These are phyloP conservation scores for Blastobotrys petasosporus DNA, from an alignment of 1,139 yeast species.

Conservation along the genomic window DNA sequence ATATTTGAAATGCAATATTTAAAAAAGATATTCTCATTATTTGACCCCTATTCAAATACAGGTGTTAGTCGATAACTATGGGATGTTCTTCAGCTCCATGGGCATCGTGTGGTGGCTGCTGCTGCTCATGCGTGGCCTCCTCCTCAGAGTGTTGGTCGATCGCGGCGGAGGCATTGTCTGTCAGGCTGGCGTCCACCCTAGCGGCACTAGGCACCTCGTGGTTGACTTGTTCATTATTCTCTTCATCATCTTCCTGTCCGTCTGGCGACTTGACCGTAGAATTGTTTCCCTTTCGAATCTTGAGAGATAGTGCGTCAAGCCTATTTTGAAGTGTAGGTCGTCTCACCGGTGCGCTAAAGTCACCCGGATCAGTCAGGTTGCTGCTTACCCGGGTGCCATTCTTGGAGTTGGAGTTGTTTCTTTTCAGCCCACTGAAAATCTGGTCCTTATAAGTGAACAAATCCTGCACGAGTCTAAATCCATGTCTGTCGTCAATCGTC, in stretches of 20 bases:
- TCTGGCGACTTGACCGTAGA: background rate
- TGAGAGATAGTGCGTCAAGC: conserved; percentile 24
- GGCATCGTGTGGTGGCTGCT: background rate
- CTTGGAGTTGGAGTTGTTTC: conserved; percentile 22
- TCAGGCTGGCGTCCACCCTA: no score
- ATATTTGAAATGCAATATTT: background rate
- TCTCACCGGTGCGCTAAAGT: conserved; percentile 13
- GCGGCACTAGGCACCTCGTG: background rate
- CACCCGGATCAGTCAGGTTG: background rate
- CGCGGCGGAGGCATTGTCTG: conserved; percentile 8
- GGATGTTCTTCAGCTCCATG: conserved; percentile 4
- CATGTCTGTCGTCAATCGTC: conserved; percentile 53
- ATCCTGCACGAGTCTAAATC: conserved; percentile 55
- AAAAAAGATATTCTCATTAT: background rate
- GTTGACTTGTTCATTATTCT: background rate
- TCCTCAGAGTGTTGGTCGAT: conserved; percentile 5
- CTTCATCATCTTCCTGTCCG: background rate
- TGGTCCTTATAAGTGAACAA: conserved; percentile 52
- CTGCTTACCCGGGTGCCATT: background rate
- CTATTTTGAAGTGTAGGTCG: conserved; percentile 25
- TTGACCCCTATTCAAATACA: no score
- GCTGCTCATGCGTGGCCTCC: background rate
- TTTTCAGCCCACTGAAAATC: conserved; percentile 48
- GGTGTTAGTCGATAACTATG: conserved; percentile 9
- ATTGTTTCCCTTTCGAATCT: conserved; percentile 18